These are phyloP conservation scores for Bonia amplexicaulis DNA, from an alignment of 176 grass and related monocot genomes.

Conservation along the genomic window DNA sequence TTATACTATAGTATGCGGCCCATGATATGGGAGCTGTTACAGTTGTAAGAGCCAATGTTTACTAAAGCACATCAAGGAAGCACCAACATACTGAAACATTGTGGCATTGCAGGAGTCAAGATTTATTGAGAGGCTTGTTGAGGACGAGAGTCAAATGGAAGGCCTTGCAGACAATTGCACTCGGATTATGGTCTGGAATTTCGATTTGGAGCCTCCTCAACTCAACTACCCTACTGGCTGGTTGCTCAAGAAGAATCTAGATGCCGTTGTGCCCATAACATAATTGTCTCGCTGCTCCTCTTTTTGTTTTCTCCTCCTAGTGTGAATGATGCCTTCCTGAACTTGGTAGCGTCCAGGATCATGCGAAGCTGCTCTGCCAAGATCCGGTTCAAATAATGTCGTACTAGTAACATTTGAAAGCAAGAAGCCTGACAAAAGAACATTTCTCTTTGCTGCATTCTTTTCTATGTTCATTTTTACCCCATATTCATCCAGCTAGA, in stretches of 20 bases:
- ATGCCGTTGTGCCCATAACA: slow-evolving; percentile 47
- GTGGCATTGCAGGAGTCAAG: slow-evolving; percentile 62
- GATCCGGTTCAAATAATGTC: slow-evolving; percentile 45
- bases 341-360: slow-evolving; percentile 54
- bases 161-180: slow-evolving; percentile 82
- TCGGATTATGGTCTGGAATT: slow-evolving; percentile 77
- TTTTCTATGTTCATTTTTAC: slow-evolving; percentile 44
- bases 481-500: slow-evolving; percentile 41
- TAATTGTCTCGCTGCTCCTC: slow-evolving; percentile 34
- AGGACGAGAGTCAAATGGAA: slow-evolving; percentile 96
- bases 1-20: not conserved
- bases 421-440: slow-evolving; percentile 54
- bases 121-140: slow-evolving; percentile 84
- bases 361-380: slow-evolving; percentile 59
- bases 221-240: slow-evolving; percentile 61
- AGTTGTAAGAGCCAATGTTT: not conserved
- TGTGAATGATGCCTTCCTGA: slow-evolving; percentile 54
- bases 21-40: slow-evolving; percentile 2
- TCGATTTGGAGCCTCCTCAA: slow-evolving; percentile 50
- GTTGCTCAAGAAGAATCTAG: slow-evolving; percentile 63
- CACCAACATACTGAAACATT: slow-evolving; percentile 22
- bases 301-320: slow-evolving; percentile 36
- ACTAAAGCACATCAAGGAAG: not conserved
- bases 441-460: slow-evolving; percentile 41
- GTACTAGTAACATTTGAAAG: slow-evolving; percentile 53